Evolutionary conservation across 768 basidiomycete species (phyloP).

Genomic region (Tubosaeta sp.): DNA sequence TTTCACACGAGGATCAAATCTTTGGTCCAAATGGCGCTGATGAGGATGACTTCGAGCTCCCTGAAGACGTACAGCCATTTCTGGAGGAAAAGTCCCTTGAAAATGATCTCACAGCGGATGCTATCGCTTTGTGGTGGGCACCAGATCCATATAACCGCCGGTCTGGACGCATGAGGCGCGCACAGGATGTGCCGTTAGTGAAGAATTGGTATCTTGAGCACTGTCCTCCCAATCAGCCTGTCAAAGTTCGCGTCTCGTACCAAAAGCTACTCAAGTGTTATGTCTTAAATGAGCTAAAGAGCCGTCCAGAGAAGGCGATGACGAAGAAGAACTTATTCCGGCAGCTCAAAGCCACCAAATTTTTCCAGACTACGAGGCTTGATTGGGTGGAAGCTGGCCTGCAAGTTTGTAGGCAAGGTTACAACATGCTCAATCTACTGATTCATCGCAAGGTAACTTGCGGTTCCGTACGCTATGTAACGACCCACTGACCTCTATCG

Average conservation of each 20-base stretch:
- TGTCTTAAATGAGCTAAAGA: conserved; percentile 91
- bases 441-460: conserved; percentile 89
- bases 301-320: conserved; percentile 91
- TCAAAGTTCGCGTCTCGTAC: conserved; percentile 98
- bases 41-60: conserved; percentile 84
- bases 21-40: conserved; percentile 87
- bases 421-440: conserved; percentile 98
- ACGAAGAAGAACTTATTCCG: conserved; percentile 97
- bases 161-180: conserved; percentile 87
- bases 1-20: conserved; percentile 88
- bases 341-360: conserved; percentile 96
- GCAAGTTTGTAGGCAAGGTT: conserved; percentile 97
- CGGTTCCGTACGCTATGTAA: not conserved
- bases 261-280: conserved; percentile 96
- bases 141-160: conserved; percentile 93
- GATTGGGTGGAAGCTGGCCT: conserved; percentile 99
- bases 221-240: conserved; percentile 92
- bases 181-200: conserved; percentile 92
- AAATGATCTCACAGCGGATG: conserved; percentile 91
- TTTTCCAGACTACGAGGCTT: conserved; percentile 96
- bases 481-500: not conserved
- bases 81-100: conserved; percentile 74
- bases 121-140: conserved; percentile 98
- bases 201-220: conserved; percentile 99
- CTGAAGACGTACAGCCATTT: conserved; percentile 75